Base-by-base conservation (phyloP, 441 rosid genomes). In the Kokia cookei region DNA sequence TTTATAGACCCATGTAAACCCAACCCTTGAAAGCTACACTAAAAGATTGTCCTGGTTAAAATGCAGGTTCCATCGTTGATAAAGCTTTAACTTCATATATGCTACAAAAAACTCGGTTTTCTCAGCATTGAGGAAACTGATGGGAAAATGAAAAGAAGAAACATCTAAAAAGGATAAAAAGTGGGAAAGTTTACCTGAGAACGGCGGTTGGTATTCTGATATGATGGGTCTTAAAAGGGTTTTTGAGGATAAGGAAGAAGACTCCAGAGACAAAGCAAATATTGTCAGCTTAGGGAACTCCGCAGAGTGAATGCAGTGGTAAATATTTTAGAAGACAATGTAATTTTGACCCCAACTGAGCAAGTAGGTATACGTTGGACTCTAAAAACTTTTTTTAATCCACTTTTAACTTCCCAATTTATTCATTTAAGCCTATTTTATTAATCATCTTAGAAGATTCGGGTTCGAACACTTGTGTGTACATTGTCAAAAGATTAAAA, bases 201-300 rank as follows among this genome's bases (percentile, higher is more conserved):
- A 13, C 22, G 55, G 55, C 70, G 11, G 55, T 45, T 7, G 19
- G 7, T 45, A 14, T 37, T 22, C 1, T 42, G 54, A 24, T 13
- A 24, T 4, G 11, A 24, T 12, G 37, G 54, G 40, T 47, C 15
- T 26, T 45, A 14, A 13, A 24, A 45, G 55, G 70, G 43, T 2
- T 67, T 29, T 26, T 26, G 43, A 67, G 43, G 71, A 67, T 67
- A 67, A 50, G 42, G 71, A 48, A 29, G 71, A 67, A 48, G 14
- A 67, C 40, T 26, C n/a, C 48, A 63, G 22, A 48, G 71, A 50
- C 14, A 14, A 14, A 26, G 35, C 19, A 67, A 67, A 67, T 37
- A 27, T 2, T 67, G 71, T 4, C 71, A 27, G 42, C 71, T 48
- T 37, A 32, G 69, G 69, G 8, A 43, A 65, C 53, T 43, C 69